Percentiles rank a stretch among this genome's conserved stretches.
Conservation (phyloP, 441 rosid species). For the Gossypium aridum region DNA sequence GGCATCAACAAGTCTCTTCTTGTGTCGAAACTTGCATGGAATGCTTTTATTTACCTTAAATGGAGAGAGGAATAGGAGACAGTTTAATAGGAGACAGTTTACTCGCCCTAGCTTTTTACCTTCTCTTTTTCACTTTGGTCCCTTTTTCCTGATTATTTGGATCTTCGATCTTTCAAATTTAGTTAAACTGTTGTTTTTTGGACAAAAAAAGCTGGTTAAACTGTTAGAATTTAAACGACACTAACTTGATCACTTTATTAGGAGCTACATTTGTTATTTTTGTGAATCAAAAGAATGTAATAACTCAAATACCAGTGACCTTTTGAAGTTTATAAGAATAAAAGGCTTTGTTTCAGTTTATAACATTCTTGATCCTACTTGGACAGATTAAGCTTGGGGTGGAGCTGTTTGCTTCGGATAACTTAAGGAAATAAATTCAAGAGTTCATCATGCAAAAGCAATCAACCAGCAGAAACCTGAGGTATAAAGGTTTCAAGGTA, state of each 20-base stretch:
- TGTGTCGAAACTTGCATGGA: too few species aligned
- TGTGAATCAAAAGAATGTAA: not conserved
- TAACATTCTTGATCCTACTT: not conserved
- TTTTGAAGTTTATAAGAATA: not conserved
- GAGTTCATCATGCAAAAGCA: conserved; percentile 31
- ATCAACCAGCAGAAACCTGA: conserved; percentile 35
- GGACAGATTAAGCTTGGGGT: not conserved
- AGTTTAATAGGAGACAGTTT: too few species aligned
- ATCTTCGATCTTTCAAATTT: too few species aligned
- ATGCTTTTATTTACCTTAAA: too few species aligned
- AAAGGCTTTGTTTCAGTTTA: not conserved
- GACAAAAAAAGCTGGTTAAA: not conserved
- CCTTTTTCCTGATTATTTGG: too few species aligned
- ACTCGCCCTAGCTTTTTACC: too few species aligned
- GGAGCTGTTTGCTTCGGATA: conserved; percentile 6
- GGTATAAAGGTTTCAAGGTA: conserved; percentile 47
- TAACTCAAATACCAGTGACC: not conserved
- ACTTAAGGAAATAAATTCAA: not conserved
- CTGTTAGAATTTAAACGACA: too few species aligned
- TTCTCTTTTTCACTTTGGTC: too few species aligned
- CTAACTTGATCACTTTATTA: too few species aligned
- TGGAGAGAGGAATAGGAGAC: too few species aligned
- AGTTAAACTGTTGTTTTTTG: not conserved
- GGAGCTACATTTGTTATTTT: not conserved
- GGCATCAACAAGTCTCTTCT: too few species aligned